Base-by-base conservation (phyloP, 2,329 filamentous ascomycete species). In the Ascochyta fabae region DNA sequence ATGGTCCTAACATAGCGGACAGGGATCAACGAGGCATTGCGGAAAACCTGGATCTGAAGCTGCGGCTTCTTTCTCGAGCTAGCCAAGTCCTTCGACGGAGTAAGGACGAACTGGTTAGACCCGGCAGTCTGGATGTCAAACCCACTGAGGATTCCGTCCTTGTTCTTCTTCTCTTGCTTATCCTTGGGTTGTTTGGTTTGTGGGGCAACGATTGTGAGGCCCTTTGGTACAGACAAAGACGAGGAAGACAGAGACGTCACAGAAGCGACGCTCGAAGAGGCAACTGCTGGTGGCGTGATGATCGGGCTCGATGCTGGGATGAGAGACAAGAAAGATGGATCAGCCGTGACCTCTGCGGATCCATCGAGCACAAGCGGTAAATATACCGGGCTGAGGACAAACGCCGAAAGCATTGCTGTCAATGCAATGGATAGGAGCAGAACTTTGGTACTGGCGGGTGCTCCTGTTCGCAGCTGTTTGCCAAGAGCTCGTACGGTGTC, bases 111-210 rank as follows among this genome's bases (percentile, higher is more conserved):
- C 61, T 84, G 81, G 43, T 79, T 78, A 56, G 84, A 80, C 5
- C 81, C 82, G 58, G 84, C 77, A n/a, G 80, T 76, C 56, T 83
- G 78, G n/a, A 85, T 74, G 54, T 83, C 79, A 64, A 84, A 85
- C 10, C 71, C 68, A 35, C 77, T 75, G 3, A 72, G 70, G 15
- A 75, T 69, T 19, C 68, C 72, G 12, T 43, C 35, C 35, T 66
- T 61, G 23, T 60, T 55, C 52, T 60, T 59, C 53, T 60, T 59
- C 4, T 24, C 16, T 15, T 54, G 38, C 40, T 58, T 59, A 31
- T 36, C 39, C 36, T 53, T 58, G 4, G 56, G 52, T 34, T 58
- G 56, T 31, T 51, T 35, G 36, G 45, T 47, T 40, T 56, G 45
- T 6, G 62, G 48, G 7, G 62, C 66, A 13, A 73, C 54, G 23